Percentiles rank a stretch among this genome's conserved stretches.
These are phyloP conservation scores for Jamesozyma lodderae DNA, from an alignment of 805 yeast genomes.

Conservation along the genomic window DNA sequence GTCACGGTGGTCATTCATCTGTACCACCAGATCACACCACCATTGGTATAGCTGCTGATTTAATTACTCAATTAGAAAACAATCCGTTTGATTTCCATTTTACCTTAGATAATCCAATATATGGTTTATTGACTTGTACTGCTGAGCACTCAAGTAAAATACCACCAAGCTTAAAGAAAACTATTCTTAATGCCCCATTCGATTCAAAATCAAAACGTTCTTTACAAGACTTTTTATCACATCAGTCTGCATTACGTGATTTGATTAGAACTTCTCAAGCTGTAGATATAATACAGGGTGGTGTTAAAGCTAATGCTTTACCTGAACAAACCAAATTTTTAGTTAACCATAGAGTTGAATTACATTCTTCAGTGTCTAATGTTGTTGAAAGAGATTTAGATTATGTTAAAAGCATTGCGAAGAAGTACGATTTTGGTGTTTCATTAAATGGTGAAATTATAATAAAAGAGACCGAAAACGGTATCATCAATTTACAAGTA, in stretches of 20 bases:
- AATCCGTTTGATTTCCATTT: conserved; percentile 37
- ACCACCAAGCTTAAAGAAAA: conserved; percentile 15
- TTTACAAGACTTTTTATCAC: conserved; percentile 24
- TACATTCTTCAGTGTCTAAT: conserved; percentile 42
- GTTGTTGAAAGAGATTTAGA: conserved; percentile 33
- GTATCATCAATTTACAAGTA: conserved; percentile 23
- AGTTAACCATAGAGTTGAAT: conserved; percentile 56
- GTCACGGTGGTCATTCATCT: conserved; percentile 76
- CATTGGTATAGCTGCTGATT: conserved; percentile 61
- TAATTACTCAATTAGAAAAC: conserved; percentile 47
- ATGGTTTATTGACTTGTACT: conserved; percentile 47
- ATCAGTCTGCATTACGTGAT: conserved; percentile 25
- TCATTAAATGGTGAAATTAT: conserved; percentile 15
- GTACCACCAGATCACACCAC: conserved; percentile 76
- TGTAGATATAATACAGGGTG: conserved; percentile 58
- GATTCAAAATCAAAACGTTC: conserved; percentile 27
- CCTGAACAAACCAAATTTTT: conserved; percentile 52
- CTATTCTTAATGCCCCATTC: conserved; percentile 30
- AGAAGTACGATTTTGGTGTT: conserved; percentile 41
- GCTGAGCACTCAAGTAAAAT: conserved; percentile 40
- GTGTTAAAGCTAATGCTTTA: conserved; percentile 66
- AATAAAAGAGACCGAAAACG: conserved; percentile 21
- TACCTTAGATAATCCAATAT: conserved; percentile 48
- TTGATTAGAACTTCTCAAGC: conserved; percentile 58
- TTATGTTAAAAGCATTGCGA: conserved; percentile 37